Conservation (phyloP, 1,284 basidiomycete genomes). For the Rhizoctonia solani region DNA sequence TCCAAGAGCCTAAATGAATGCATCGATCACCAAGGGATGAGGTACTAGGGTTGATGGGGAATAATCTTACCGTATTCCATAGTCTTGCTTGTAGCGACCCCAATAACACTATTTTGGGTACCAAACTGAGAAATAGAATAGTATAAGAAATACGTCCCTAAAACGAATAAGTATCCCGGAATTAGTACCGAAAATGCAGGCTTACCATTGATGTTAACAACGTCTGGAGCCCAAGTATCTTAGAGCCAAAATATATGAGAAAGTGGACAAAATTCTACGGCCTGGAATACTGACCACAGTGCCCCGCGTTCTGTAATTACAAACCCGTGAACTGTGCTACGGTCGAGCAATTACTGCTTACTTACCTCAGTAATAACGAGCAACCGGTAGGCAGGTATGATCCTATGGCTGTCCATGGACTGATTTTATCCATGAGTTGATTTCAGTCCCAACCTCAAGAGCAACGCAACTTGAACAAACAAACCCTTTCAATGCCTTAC, state of each 20-base stretch:
- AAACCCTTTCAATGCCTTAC: constrained; percentile 33
- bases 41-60: background rate
- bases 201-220: constrained; percentile 33
- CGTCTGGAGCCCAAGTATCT: constrained; percentile 37
- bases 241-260: background rate
- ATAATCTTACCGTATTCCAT: constrained; percentile 43
- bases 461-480: too few species aligned
- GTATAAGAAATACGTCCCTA: constrained; percentile 42
- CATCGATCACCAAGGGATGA: background rate
- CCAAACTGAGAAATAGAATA: constrained; percentile 46
- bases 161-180: background rate
- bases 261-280: background rate
- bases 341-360: background rate
- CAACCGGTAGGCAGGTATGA: constrained; percentile 35
- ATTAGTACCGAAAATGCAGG: background rate
- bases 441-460: too few species aligned
- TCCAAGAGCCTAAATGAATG: constrained; percentile 42
- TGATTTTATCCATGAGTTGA: too few species aligned
- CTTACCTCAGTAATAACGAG: constrained; percentile 33
- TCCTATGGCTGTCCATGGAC: constrained; percentile 35
- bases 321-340: background rate
- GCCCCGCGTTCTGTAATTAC: constrained; percentile 30
- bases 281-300: constrained; percentile 21
- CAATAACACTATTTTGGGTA: constrained; percentile 46
- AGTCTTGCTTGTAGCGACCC: constrained; percentile 45